Conservation (phyloP, 768 basidiomycete genomes). For the Lactarius hengduanensis region DNA sequence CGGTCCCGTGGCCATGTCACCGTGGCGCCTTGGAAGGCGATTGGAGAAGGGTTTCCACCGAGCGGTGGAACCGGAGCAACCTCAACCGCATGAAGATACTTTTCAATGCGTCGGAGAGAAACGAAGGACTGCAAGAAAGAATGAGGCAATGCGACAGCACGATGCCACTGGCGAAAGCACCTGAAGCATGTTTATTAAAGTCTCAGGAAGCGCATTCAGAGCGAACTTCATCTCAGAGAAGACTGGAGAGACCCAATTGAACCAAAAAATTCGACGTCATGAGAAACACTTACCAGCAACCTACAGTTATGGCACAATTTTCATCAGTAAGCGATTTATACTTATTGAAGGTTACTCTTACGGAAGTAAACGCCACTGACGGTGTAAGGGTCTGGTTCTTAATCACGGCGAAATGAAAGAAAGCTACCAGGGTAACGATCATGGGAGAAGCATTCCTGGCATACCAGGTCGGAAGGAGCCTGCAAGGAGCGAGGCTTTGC, state of each 20-base stretch:
- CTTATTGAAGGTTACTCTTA: constrained; percentile 21
- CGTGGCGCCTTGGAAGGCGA: constrained; percentile 81
- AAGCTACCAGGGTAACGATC: constrained; percentile 49
- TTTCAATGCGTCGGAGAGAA: constrained; percentile 87
- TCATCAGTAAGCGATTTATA: background rate
- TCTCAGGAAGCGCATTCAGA: constrained; percentile 85
- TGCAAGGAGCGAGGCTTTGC: constrained; percentile 7
- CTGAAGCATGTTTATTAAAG: constrained; percentile 87
- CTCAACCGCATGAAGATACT: constrained; percentile 77
- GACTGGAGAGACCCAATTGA: constrained; percentile 42
- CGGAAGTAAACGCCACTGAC: constrained; percentile 75
- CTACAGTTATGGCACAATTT: constrained; percentile 28
- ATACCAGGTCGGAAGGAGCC: background rate
- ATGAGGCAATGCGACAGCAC: constrained; percentile 9
- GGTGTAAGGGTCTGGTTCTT: constrained; percentile 71
- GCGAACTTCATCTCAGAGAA: constrained; percentile 89
- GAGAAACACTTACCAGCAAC: constrained; percentile 41
- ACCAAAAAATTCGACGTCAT: background rate
- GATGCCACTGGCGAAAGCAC: constrained; percentile 35
- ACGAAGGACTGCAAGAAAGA: constrained; percentile 57
- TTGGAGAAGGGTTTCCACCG: constrained; percentile 52
- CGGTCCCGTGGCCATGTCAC: constrained; percentile 90
- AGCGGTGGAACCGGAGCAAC: constrained; percentile 62
- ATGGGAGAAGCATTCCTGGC: constrained; percentile 47
- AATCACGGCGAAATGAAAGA: constrained; percentile 67